Conservation (phyloP, 2,329 filamentous ascomycete species). For the Arthroderma sp. region DNA sequence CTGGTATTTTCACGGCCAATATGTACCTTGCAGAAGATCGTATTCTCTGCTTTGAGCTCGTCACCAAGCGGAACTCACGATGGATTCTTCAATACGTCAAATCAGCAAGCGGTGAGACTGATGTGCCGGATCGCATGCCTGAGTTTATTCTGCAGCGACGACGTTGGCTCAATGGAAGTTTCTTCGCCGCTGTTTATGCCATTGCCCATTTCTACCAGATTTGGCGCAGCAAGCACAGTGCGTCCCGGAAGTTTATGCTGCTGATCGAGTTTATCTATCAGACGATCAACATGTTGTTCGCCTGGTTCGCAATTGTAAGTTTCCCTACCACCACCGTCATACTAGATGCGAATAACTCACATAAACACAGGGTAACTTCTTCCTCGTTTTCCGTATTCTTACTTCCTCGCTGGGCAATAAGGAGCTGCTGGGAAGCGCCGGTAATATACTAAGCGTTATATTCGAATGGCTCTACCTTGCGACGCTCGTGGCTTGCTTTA, state of each 20-base stretch:
- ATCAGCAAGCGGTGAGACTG: conserved; percentile 89
- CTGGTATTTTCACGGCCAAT: conserved; percentile 94
- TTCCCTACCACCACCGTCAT: background rate
- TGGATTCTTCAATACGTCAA: conserved; percentile 99
- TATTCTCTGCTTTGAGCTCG: conserved; percentile 57
- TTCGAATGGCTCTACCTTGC: conserved; percentile 96
- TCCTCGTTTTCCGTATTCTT: conserved; percentile 94
- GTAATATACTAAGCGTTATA: conserved; percentile 69
- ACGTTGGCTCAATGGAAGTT: conserved; percentile 94
- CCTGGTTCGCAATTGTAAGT: conserved; percentile 82
- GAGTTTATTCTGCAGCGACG: conserved; percentile 92
- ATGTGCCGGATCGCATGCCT: conserved; percentile 86
- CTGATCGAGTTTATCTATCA: conserved; percentile 90
- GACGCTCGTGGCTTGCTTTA: conserved; percentile 85
- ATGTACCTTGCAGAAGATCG: conserved; percentile 41
- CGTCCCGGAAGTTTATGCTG: conserved; percentile 77
- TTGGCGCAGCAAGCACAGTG: conserved; percentile 81
- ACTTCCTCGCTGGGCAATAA: conserved; percentile 66
- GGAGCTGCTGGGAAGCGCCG: conserved; percentile 59
- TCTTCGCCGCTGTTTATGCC: conserved; percentile 94
- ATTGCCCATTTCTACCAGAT: conserved; percentile 93
- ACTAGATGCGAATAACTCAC: conserved; percentile 5
- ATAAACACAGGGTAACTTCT: conserved; percentile 67
- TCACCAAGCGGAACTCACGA: conserved; percentile 91
- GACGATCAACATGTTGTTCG: conserved; percentile 90